A percentile compares a stretch with the other conserved stretches of the same genome.
These are phyloP conservation scores for Carex scoparia DNA, from an alignment of 176 grass and related monocot species.

Conservation along the genomic window DNA sequence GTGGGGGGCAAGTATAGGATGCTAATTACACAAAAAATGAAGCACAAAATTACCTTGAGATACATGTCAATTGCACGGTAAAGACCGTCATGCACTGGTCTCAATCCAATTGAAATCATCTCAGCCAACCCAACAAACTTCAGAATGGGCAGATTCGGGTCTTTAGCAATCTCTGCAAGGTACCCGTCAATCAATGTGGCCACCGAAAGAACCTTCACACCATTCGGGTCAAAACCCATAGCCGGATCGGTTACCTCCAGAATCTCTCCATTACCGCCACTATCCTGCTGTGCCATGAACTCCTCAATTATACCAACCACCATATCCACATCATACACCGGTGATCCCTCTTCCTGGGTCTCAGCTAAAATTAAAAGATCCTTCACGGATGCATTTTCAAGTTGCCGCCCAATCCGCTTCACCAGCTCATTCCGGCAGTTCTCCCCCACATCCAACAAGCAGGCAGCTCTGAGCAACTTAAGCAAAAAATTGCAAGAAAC, in stretches of 20 bases:
- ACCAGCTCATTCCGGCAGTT: slow-evolving; percentile 40
- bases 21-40: background rate
- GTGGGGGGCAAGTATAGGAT: background rate
- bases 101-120: slow-evolving; percentile 48
- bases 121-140: slow-evolving; percentile 76
- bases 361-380: slow-evolving; percentile 71
- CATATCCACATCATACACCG: slow-evolving; percentile 54
- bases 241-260: slow-evolving; percentile 43
- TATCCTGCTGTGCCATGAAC: slow-evolving; percentile 44
- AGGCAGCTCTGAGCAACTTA: slow-evolving; percentile 70
- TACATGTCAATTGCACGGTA: slow-evolving; percentile 95
- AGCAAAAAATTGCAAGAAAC: slow-evolving; percentile 87
- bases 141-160: slow-evolving; percentile 63
- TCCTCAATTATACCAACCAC: slow-evolving; percentile 59
- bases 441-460: slow-evolving; percentile 51
- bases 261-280: slow-evolving; percentile 52
- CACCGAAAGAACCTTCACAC: slow-evolving; percentile 28
- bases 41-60: slow-evolving; percentile 64
- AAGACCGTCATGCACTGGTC: slow-evolving; percentile 65
- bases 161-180: slow-evolving; percentile 83
- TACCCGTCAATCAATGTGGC: slow-evolving; percentile 84
- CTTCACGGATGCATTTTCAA: slow-evolving; percentile 73
- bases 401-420: slow-evolving; percentile 60
- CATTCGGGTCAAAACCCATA: slow-evolving; percentile 38
- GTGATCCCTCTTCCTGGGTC: slow-evolving; percentile 18